Evolutionary conservation across 805 yeast species (phyloP).

Genomic region (Brettanomyces naardenensis): DNA sequence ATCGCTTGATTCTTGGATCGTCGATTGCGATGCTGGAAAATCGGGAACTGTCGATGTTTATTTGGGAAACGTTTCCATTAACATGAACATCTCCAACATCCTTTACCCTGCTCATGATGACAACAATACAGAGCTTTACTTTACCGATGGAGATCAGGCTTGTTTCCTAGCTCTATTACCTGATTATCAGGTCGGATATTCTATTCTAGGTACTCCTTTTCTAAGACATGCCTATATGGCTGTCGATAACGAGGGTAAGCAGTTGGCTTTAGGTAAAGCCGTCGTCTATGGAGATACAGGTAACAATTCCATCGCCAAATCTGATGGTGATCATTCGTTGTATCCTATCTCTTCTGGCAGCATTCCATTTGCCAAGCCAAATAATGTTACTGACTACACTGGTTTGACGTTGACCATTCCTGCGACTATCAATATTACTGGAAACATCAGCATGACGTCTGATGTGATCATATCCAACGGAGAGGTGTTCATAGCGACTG

Average conservation of each 20-base stretch:
- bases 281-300: background rate
- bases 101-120: conserved; percentile 30
- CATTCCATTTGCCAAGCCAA: conserved; percentile 25
- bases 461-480: conserved; percentile 22
- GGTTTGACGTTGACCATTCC: conserved; percentile 22
- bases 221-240: conserved; percentile 47
- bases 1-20: conserved; percentile 46
- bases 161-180: conserved; percentile 50
- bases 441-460: conserved; percentile 8
- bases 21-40: conserved; percentile 45
- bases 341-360: conserved; percentile 20
- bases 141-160: conserved; percentile 47
- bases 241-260: conserved; percentile 50
- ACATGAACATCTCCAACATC: conserved; percentile 42
- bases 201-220: conserved; percentile 52
- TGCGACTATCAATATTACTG: conserved; percentile 9
- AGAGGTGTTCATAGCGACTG: conserved; percentile 18
- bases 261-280: conserved; percentile 35
- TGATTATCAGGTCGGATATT: conserved; percentile 37
- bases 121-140: conserved; percentile 32
- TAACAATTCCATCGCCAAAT: background rate
- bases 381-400: conserved; percentile 15
- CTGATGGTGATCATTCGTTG: conserved; percentile 1
- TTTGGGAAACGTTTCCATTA: conserved; percentile 44
- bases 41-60: conserved; percentile 45